Conservation (phyloP, 495 filamentous ascomycete species). For the Lophiostoma macrostomum region DNA sequence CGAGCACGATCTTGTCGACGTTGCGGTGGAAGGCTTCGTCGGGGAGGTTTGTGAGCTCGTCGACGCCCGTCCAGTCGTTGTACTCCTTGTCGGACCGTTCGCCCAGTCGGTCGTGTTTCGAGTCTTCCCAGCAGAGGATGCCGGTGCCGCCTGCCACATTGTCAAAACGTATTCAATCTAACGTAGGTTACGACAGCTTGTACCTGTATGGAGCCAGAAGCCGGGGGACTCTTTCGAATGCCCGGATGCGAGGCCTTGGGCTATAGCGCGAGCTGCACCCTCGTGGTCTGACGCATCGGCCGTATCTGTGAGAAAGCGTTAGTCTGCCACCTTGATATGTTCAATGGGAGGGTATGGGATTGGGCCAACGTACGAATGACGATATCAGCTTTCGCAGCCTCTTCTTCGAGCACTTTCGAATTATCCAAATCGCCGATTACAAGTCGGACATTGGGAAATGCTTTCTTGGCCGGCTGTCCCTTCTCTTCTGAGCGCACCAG, state of each 20-base stretch:
- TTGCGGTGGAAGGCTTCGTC: constrained; percentile 56
- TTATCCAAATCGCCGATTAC: constrained; percentile 58
- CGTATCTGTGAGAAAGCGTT: constrained; percentile 24
- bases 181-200: too few relatives aligned
- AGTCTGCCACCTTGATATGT: neutral
- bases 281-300: constrained; percentile 38
- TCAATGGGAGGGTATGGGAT: neutral
- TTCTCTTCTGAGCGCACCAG: constrained; percentile 66
- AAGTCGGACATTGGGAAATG: constrained; percentile 55
- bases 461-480: constrained; percentile 55
- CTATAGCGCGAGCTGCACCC: constrained; percentile 30
- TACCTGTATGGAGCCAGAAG: constrained; percentile 61
- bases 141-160: constrained; percentile 63
- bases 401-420: constrained; percentile 51
- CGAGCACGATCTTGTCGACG: constrained; percentile 59
- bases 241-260: constrained; percentile 39
- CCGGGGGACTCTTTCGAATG: constrained; percentile 42
- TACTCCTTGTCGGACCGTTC: constrained; percentile 54
- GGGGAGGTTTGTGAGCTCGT: constrained; percentile 56
- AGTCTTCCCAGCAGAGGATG: constrained; percentile 54
- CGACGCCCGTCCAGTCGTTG: constrained; percentile 53
- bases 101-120: constrained; percentile 51
- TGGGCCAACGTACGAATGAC: constrained; percentile 43
- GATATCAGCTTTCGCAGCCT: constrained; percentile 61
- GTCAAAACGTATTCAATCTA: too few relatives aligned